Conservation (phyloP, 2,329 filamentous ascomycete genomes). For the Dothistroma pini region DNA sequence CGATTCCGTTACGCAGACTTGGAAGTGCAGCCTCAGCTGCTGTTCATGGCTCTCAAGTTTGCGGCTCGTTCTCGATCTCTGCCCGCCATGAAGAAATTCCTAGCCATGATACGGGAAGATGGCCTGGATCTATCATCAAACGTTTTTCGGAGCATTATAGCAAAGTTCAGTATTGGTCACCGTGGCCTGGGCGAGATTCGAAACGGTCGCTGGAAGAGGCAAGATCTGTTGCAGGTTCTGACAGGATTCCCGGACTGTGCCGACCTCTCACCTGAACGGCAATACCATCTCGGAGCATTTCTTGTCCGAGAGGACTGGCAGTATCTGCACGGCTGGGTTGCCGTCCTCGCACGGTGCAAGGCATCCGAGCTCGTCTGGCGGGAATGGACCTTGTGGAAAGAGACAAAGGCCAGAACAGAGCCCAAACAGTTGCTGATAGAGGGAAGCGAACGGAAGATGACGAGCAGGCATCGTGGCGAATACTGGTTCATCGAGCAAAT, state of each 20-base stretch:
- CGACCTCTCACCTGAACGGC: conserved; percentile 26
- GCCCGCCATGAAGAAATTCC: conserved; percentile 33
- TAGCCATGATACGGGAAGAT: conserved; percentile 23
- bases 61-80: conserved; percentile 32
- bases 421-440: conserved; percentile 20
- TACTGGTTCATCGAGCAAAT: conserved; percentile 37
- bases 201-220: conserved; percentile 36
- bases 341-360: conserved; percentile 33
- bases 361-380: conserved; percentile 30
- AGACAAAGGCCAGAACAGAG: conserved; percentile 17
- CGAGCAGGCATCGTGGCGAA: conserved; percentile 30
- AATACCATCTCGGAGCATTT: conserved; percentile 34
- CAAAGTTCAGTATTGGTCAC: conserved; percentile 37
- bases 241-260: conserved; percentile 32
- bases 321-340: conserved; percentile 36
- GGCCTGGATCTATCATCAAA: conserved; percentile 24
- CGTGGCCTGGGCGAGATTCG: conserved; percentile 37
- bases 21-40: conserved; percentile 19
- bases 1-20: conserved; percentile 29
- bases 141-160: conserved; percentile 34
- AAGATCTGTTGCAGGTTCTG: conserved; percentile 36
- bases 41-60: conserved; percentile 34
- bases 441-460: conserved; percentile 13
- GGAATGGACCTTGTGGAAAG: conserved; percentile 36
- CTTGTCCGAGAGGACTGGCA: conserved; percentile 32